Evolutionary conservation across 495 filamentous ascomycete genomes (phyloP).

Genomic region (Lasiosphaeris hirsuta): DNA sequence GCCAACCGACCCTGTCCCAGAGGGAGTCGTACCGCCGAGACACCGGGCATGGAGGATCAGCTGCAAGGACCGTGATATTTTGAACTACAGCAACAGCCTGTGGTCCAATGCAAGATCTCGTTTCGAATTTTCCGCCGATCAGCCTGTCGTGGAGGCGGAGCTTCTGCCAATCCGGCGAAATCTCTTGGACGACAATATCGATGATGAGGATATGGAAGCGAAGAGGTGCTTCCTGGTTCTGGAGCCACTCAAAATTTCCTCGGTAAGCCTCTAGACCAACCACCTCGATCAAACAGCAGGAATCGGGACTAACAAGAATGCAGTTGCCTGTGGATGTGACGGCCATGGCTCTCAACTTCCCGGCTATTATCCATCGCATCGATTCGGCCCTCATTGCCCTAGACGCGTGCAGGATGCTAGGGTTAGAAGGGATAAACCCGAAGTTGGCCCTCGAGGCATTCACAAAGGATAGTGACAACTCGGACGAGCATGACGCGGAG

Average conservation of each 20-base stretch:
- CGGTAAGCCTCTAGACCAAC: constrained; percentile 49
- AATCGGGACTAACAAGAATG: constrained; percentile 19
- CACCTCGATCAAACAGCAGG: too few relatives aligned
- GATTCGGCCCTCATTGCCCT: constrained; percentile 79
- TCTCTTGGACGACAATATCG: constrained; percentile 61
- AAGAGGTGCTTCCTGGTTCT: constrained; percentile 48
- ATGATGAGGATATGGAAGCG: constrained; percentile 29
- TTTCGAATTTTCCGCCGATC: constrained; percentile 49
- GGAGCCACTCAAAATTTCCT: constrained; percentile 63
- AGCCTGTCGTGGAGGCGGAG: constrained; percentile 77
- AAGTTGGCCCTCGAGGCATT: constrained; percentile 81
- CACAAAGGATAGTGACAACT: constrained; percentile 93
- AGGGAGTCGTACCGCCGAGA: constrained; percentile 28
- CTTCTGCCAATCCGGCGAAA: constrained; percentile 74
- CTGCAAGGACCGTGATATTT: constrained; percentile 31
- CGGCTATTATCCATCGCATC: constrained; percentile 77
- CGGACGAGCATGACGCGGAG: constrained; percentile 67
- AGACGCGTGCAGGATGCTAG: constrained; percentile 58
- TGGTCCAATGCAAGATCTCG: constrained; percentile 32
- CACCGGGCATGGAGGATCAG: constrained; percentile 23
- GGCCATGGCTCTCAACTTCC: constrained; percentile 68
- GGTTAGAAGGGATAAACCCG: constrained; percentile 55
- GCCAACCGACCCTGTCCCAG: constrained; percentile 38
- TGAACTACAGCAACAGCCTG: constrained; percentile 44
- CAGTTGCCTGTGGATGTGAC: constrained; percentile 65